A percentile compares a stretch with the other conserved stretches of the same genome.
These are phyloP conservation scores for Lepiota venenata DNA, from an alignment of 768 basidiomycete genomes.

Conservation along the genomic window DNA sequence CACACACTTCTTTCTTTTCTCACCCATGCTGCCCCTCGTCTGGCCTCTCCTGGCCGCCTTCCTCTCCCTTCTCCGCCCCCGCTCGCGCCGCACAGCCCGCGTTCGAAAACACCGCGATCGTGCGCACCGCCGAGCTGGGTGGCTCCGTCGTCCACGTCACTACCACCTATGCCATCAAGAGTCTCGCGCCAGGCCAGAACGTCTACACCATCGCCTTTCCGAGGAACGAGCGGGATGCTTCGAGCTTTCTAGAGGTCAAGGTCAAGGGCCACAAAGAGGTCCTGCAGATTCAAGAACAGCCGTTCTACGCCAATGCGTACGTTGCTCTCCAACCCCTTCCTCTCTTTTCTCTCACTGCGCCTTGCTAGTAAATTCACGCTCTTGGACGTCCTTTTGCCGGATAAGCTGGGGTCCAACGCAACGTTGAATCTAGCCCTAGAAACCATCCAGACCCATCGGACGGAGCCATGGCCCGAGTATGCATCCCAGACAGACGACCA, in stretches of 20 bases:
- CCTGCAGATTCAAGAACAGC: conserved; percentile 49
- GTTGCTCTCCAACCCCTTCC: conserved; percentile 21
- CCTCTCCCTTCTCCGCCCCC: conserved; percentile 35
- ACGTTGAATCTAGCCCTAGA: conserved; percentile 77
- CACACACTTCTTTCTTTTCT: conserved; percentile 12
- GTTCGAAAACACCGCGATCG: conserved; percentile 88
- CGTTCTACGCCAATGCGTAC: conserved; percentile 49
- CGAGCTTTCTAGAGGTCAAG: conserved; percentile 78
- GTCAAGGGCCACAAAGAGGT: conserved; percentile 64
- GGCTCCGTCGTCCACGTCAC: conserved; percentile 86
- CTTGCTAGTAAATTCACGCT: conserved; percentile 41
- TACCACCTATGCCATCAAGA: conserved; percentile 83
- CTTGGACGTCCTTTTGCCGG: conserved; percentile 63
- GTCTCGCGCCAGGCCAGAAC: conserved; percentile 55
- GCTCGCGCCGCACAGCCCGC: conserved; percentile 33
- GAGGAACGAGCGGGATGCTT: conserved; percentile 56
- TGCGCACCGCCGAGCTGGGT: conserved; percentile 86
- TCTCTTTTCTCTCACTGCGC: conserved; percentile 5
- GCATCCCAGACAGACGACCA: conserved; percentile 78
- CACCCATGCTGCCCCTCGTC: conserved; percentile 39
- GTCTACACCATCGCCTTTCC: conserved; percentile 69
- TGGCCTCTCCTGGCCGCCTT: conserved; percentile 44
- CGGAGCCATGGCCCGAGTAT: conserved; percentile 69
- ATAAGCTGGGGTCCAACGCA: conserved; percentile 51
- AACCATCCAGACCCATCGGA: conserved; percentile 74